These are phyloP conservation scores for Eimeria praecox DNA, from an alignment of 169 alveolate genomes.

Conservation along the genomic window DNA sequence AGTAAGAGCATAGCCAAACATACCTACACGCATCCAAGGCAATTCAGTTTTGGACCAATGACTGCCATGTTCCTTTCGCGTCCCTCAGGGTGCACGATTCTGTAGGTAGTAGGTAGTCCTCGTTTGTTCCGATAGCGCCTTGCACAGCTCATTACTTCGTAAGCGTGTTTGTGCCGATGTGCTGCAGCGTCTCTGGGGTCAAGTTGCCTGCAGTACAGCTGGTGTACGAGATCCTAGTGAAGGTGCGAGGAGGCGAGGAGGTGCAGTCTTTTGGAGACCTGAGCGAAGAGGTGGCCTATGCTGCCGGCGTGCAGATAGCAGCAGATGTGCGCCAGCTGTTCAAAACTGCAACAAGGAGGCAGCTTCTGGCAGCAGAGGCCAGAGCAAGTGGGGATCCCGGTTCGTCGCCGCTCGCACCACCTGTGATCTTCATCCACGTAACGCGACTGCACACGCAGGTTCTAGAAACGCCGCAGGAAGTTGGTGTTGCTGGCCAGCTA, in stretches of 20 bases:
- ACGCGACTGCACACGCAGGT: conserved; percentile 53
- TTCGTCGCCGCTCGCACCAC: neutral
- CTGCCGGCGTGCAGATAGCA: conserved; percentile 67
- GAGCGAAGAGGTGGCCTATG: conserved; percentile 53
- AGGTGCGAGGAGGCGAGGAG: conserved; percentile 21
- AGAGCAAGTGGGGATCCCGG: neutral
- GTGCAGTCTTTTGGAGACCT: neutral
- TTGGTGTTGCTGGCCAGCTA: conserved; percentile 32
- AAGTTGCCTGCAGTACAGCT: conserved; percentile 67
- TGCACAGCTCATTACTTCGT: neutral
- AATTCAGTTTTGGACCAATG: neutral
- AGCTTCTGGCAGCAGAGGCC: conserved; percentile 55
- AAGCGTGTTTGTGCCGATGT: neutral
- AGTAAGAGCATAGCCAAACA: neutral
- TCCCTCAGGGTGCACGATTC: too few relatives aligned
- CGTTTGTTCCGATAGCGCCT: neutral
- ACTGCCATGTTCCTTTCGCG: neutral
- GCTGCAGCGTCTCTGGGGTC: conserved; percentile 40
- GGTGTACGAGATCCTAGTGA: conserved; percentile 11
- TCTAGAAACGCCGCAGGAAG: neutral
- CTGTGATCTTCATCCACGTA: conserved; percentile 37
- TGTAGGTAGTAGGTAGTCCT: too few relatives aligned
- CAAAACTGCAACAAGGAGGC: neutral
- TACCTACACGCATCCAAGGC: neutral
- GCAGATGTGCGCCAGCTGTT: conserved; percentile 30